phyloP scores from a whole-genome alignment of 805 yeast genomes.

The Sugiyamaella boreocaroliniensis region DNA sequence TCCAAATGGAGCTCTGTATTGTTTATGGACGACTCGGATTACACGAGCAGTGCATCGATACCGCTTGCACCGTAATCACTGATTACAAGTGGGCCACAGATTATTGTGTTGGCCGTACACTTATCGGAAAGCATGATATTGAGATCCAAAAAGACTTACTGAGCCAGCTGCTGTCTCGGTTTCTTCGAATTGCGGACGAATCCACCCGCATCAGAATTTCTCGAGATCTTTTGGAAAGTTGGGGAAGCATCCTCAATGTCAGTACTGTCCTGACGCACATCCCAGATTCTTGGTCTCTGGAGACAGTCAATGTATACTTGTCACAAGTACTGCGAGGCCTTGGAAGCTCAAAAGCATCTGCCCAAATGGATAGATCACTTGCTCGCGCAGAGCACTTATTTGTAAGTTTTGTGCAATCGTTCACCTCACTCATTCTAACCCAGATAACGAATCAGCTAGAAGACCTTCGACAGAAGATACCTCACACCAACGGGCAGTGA shows the following conservation, averaged over 20 bases:
- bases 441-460: slow-evolving; percentile 1
- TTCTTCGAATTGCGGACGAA: slow-evolving; percentile 19
- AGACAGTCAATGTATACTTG: slow-evolving; percentile 24
- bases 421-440: not conserved
- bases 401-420: not conserved
- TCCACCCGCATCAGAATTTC: slow-evolving; percentile 21
- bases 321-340: not conserved
- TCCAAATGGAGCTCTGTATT: slow-evolving; percentile 30
- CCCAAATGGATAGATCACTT: not conserved
- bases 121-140: not conserved
- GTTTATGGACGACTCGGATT: slow-evolving; percentile 29
- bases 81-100: slow-evolving; percentile 32
- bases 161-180: slow-evolving; percentile 22
- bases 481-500: not conserved
- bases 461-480: not conserved
- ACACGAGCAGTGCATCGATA: slow-evolving; percentile 29
- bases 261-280: slow-evolving; percentile 24
- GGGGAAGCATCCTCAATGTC: slow-evolving; percentile 26
- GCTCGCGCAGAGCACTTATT: slow-evolving; percentile 2
- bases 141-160: slow-evolving; percentile 24
- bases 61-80: slow-evolving; percentile 26
- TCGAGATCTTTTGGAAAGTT: slow-evolving; percentile 24
- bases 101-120: slow-evolving; percentile 26
- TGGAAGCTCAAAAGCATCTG: not conserved
- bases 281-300: slow-evolving; percentile 31